Evolutionary conservation across 306 rosid genomes (phyloP), one percentile per base, ranked within the genome.

Genomic region (Vigna mungo): DNA sequence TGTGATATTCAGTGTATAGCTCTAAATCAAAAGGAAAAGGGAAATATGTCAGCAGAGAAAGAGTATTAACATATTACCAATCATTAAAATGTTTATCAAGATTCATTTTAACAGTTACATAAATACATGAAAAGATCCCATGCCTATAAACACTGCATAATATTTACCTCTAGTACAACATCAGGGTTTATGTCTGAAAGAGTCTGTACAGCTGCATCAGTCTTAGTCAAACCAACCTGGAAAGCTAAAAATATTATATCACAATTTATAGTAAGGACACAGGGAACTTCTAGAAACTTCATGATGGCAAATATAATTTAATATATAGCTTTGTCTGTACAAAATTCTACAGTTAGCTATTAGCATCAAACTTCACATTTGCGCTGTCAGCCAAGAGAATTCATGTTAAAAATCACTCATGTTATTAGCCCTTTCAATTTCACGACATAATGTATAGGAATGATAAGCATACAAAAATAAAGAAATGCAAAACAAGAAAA

Each of bases 191-290:
- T 95, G 81, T 95, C 97, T 41, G 89, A 87, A 55, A 92, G 97
- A 43, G 99, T 95, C 85, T 95, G 97, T 54, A 90, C 88, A 12
- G 99, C 97, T 15, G 99, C 99, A 81, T 95, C 99, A 68, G 99
- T 95, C 84, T 94, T 92, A 67, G 99, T 95, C 99, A 95, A 89
- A 43, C 96, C 94, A 84, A 56, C 90, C 97, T 94, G 88, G 74
- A 65, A 81, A 65, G 76, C 51, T 68, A 81, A 39, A 41, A 59
- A 61, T 46, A 79, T 81, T 48, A 46, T 11, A 10, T 67, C 25
- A 46, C 20, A 20, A 81, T 71, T 30, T 41, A 48, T 72, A 64
- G 80, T 23, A 69, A 16, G 54, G 52, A 1, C 25, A 23, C 74
- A 55, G 62, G 43, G 30, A 71, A 80, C 55, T 79, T 76, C 71